These are phyloP conservation scores for Uronychia setigera DNA, from an alignment of 73 alveolate species.

Conservation along the genomic window DNA sequence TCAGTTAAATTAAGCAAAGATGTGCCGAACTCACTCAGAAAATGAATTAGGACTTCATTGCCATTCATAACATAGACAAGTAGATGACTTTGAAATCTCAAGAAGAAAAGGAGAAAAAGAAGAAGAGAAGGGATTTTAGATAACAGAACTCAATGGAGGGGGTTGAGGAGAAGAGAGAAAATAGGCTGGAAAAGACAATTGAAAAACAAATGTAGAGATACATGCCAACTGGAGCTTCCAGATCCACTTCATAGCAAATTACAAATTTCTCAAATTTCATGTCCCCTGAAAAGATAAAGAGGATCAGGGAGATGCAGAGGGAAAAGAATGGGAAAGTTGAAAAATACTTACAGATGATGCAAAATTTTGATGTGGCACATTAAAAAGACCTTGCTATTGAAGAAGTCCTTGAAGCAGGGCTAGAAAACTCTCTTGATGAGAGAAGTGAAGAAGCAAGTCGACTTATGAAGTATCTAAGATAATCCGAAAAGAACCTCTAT, in stretches of 20 bases:
- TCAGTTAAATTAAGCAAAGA: too few relatives aligned
- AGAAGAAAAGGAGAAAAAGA: too few relatives aligned
- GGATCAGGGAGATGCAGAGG: constrained; percentile 1
- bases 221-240: not conserved
- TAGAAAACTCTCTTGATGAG: not conserved
- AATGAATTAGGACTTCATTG: too few relatives aligned
- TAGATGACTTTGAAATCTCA: too few relatives aligned
- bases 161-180: too few relatives aligned
- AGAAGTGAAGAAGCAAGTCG: not conserved
- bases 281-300: not conserved
- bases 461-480: not conserved
- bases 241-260: not conserved
- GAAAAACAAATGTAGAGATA: too few relatives aligned
- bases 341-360: not conserved
- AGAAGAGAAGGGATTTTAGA: too few relatives aligned
- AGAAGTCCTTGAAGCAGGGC: constrained; percentile 3
- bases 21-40: too few relatives aligned
- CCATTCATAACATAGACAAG: too few relatives aligned
- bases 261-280: not conserved
- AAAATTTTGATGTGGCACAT: not conserved
- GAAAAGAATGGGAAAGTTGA: not conserved
- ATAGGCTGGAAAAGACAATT: too few relatives aligned
- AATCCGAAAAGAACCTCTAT: not conserved
- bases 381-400: not conserved
- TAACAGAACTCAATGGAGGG: too few relatives aligned